A percentile compares a stretch with the other conserved stretches of the same genome.
phyloP scores from a whole-genome alignment of 75 land plant species.

The Pseudotsuga menziesii region DNA sequence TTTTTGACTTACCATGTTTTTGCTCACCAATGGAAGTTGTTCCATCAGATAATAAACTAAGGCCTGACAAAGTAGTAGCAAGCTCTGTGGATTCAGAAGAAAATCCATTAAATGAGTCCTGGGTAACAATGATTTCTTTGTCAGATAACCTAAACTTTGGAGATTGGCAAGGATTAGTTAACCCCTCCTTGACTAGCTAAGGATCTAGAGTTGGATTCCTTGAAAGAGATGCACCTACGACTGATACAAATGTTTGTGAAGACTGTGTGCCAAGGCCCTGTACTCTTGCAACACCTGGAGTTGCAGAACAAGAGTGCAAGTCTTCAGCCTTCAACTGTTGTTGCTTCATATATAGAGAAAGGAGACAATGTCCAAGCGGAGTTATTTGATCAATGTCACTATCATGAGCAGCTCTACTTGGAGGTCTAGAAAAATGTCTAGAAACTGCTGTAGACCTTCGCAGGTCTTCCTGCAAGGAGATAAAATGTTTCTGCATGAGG shows the following conservation, averaged over 20 bases:
- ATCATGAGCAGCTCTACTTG: too few species aligned
- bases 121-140: slow-evolving; percentile 17
- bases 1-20: too few species aligned
- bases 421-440: too few species aligned
- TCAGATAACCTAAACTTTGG: slow-evolving; percentile 19
- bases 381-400: too few species aligned
- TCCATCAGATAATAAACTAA: slow-evolving; percentile 32
- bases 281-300: neutral
- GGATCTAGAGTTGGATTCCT: too few species aligned
- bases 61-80: slow-evolving; percentile 37
- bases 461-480: too few species aligned
- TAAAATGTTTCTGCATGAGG: too few species aligned
- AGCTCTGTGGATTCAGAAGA: too few species aligned
- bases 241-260: too few species aligned
- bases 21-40: too few species aligned
- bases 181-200: slow-evolving; percentile 32
- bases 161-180: slow-evolving; percentile 35
- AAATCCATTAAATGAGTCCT: slow-evolving; percentile 26
- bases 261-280: slow-evolving; percentile 1
- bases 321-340: slow-evolving; percentile 8
- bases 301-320: neutral
- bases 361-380: slow-evolving; percentile 4
- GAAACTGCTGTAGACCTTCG: too few species aligned
- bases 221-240: too few species aligned
- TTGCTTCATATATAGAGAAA: neutral